Evolutionary conservation across 129 eudicot species (phyloP), one percentile per base, ranked within the genome.

Genomic region (Smallanthus sonchifolius): DNA sequence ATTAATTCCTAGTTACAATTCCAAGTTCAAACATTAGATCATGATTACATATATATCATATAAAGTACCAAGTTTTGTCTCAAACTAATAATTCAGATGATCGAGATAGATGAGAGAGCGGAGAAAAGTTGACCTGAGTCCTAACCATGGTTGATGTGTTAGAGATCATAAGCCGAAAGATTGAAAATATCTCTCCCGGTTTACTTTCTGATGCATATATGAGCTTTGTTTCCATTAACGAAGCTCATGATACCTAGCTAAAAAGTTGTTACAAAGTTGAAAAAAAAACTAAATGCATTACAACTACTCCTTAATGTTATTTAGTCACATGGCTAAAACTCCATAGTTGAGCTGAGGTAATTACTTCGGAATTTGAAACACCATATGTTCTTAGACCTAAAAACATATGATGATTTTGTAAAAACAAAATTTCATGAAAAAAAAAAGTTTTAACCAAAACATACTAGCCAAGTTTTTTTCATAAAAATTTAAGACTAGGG

Each of bases 91-190:
- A 32, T 5, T 6, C n/a, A 45, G 17, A 6, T 11, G 45, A 13
- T 73, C 52, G 47, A 63, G 72, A 67, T 47, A 34, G 56, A 3
- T 0, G 45, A 56, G 70, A 45, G 62, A 38, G 75, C 3, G 45
- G 59, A 52, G 70, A 73, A 75, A 83, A 64, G 81, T 66, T 65
- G 84, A 84, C 97, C 95, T 70, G 51, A 88, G 95, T 87, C 94
- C 92, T 88, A 86, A 91, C 97, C 95, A 91, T 91, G 97, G 97
- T 91, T 84, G 89, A 81, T 82, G 86, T 77, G 84, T 85, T 77
- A 81, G 76, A 81, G 85, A 78, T 83, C 76, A 83, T 82, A 73
- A 82, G 84, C 86, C 73, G 57, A 83, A 83, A 84, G 92, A 80
- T 65, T 77, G 81, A 88, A 91, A 88, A 88, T 84, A 83, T 87